Evolutionary conservation across 441 rosid genomes (phyloP), one percentile per base, ranked within the genome.

Genomic region (Metrosideros polymorpha): DNA sequence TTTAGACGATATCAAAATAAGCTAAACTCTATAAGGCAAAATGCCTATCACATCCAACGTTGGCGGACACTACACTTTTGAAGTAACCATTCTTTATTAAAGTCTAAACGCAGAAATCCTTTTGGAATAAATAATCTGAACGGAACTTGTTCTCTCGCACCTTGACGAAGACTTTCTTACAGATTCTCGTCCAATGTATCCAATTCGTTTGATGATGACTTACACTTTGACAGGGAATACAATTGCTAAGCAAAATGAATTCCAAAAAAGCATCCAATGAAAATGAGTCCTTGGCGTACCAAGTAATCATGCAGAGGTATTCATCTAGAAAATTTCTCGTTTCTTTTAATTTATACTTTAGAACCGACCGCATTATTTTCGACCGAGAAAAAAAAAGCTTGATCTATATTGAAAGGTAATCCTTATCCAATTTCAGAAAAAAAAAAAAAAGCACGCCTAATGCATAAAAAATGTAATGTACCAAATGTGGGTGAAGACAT

Each of bases 291-390:
- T n/a, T n/a, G 66, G 2, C 6, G 18, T 57, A 57, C 9, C 0
- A 0, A 56, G 17, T 56, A 56, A 27, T 56, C 7, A 56, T 0
- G 0, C 0, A 0, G 4, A 56, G 30, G 61, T 12, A 30, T 5
- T 56, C 30, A 27, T n/a, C 0, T 27, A 2, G 61, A 56, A 56
- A 6, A 10, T 57, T 57, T n/a, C 0, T 57, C 4, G 1, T 57
- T 57, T 12, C 30, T 57, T 57, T n/a, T 57, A 57, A 6, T 57
- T 3, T 5, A n/a, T 1, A n/a, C 63, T 5, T 57, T 57, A 57
- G 32, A 57, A 57, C 6, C 27, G 29, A 55, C 2, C 0, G 1
- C 63, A 57, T 57, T 12, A 57, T n/a, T 57, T 57, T 57, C 17
- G 6, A 57, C 6, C 0, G 2, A 56, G 17, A 56, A 56, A 56